Evolutionary conservation across 805 yeast genomes (phyloP).

Genomic region (Candida hungchunana): DNA sequence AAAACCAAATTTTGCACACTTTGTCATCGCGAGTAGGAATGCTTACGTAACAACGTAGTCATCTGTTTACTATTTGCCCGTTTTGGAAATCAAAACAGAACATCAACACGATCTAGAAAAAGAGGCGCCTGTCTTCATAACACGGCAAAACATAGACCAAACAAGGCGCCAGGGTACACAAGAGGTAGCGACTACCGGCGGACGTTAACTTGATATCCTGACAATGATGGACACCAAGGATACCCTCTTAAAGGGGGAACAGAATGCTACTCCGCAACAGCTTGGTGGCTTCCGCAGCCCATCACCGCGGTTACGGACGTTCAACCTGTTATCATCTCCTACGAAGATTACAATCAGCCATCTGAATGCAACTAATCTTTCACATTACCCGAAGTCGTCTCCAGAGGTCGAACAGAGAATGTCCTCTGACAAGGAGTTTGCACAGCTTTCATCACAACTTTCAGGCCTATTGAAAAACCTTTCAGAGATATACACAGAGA

Average conservation of each 20-base stretch:
- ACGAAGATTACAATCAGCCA: constrained; percentile 19
- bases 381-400: constrained; percentile 7
- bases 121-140: too few relatives aligned
- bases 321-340: constrained; percentile 25
- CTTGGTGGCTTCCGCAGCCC: constrained; percentile 15
- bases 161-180: too few relatives aligned
- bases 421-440: constrained; percentile 10
- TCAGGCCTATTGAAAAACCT: constrained; percentile 32
- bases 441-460: constrained; percentile 17
- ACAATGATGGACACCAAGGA: too few relatives aligned
- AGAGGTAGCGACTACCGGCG: too few relatives aligned
- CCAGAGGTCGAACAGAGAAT: constrained; percentile 1
- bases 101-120: neutral
- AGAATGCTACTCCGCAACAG: constrained; percentile 1
- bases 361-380: neutral
- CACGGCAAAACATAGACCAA: too few relatives aligned
- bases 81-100: constrained; percentile 3
- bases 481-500: constrained; percentile 44
- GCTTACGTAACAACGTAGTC: constrained; percentile 1
- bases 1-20: neutral
- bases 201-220: too few relatives aligned
- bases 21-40: neutral
- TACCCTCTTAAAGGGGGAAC: neutral
- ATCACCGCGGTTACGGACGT: constrained; percentile 13
- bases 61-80: constrained; percentile 14